Evolutionary conservation across 495 filamentous ascomycete genomes (phyloP).

Genomic region (Thermochaetoides thermophila): DNA sequence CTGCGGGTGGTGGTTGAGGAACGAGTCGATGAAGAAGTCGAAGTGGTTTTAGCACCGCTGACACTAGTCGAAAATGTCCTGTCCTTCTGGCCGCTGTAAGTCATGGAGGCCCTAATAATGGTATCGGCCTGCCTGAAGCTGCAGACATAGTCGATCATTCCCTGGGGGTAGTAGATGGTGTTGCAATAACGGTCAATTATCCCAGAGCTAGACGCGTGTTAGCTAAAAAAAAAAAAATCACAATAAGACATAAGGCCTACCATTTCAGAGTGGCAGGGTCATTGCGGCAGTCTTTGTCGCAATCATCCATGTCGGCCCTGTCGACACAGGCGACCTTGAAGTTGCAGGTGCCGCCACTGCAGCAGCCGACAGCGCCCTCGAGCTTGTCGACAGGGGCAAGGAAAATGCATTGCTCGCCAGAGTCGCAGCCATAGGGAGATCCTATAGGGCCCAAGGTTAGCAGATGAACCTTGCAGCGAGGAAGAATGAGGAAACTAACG

Average conservation of each 20-base stretch:
- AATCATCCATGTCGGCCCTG: constrained; percentile 16
- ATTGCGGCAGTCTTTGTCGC: constrained; percentile 20
- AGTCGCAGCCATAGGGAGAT: constrained; percentile 22
- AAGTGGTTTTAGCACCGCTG: not conserved
- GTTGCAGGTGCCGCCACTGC: constrained; percentile 13
- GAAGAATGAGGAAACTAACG: no score
- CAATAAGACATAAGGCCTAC: constrained; percentile 8
- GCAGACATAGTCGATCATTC: constrained; percentile 28
- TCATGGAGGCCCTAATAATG: constrained; percentile 20
- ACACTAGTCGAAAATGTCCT: constrained; percentile 16
- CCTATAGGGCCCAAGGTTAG: constrained; percentile 8
- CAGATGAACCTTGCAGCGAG: no score
- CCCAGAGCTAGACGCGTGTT: not conserved
- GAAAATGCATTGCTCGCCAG: constrained; percentile 18
- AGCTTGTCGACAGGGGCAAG: constrained; percentile 10
- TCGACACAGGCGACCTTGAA: constrained; percentile 20
- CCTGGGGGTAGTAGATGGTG: constrained; percentile 21
- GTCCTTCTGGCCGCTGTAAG: constrained; percentile 19
- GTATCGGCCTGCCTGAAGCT: constrained; percentile 12
- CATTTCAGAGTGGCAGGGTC: constrained; percentile 26
- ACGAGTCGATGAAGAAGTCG: constrained; percentile 2
- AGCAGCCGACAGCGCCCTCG: constrained; percentile 25
- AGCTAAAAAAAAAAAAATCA: not conserved
- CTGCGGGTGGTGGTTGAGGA: not conserved
- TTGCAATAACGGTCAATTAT: constrained; percentile 17